Evolutionary conservation across 148 eudicot species (phyloP), one percentile per base, ranked within the genome.

Genomic region (Rhododendron mucronatum): DNA sequence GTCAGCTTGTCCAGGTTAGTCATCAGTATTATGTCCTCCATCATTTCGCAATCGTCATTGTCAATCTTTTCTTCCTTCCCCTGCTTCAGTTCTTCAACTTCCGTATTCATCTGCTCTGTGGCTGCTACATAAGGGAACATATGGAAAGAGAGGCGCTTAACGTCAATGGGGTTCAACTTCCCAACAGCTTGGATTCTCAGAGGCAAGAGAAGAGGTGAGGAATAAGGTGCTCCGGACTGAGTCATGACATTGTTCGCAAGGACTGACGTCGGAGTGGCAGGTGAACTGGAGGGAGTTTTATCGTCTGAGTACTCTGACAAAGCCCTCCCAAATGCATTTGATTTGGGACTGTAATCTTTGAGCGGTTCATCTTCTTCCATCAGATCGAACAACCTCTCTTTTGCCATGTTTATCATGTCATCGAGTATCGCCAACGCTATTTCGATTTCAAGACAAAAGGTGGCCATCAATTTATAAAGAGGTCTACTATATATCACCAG

Each of bases 231-330:
- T 69, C 88, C 14, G 37, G 80, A 65, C 21, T 13, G 18, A 48
- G 67, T 84, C 21, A 47, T 77, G 14, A 85, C 61, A 69, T 88
- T 73, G 75, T 88, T 92, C 0, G 93, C 91, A 65, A 97, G 94
- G 57, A 95, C 98, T 45, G 98, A 97, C 71, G 98, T 95, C 20
- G 99, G 98, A 30, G 99, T 95, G 2, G 78, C 91, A 15, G 99
- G 99, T 71, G 98, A 94, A 59, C 88, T 75, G 21, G 89, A 88
- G 33, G 91, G 85, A 65, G 89, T 87, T 86, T 81, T 92, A 75
- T 55, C 84, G 12, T 93, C 94, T 9, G 91, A 86, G 80, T 87
- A 87, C 81, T 88, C 89, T 18, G 88, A 83, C 18, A 87, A 86
- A 53, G 84, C 80, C 85, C 89, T 89, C 55, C 85, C 91, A 77